Conservation (phyloP, 2,329 filamentous ascomycete genomes). For the Cercospora sojina region DNA sequence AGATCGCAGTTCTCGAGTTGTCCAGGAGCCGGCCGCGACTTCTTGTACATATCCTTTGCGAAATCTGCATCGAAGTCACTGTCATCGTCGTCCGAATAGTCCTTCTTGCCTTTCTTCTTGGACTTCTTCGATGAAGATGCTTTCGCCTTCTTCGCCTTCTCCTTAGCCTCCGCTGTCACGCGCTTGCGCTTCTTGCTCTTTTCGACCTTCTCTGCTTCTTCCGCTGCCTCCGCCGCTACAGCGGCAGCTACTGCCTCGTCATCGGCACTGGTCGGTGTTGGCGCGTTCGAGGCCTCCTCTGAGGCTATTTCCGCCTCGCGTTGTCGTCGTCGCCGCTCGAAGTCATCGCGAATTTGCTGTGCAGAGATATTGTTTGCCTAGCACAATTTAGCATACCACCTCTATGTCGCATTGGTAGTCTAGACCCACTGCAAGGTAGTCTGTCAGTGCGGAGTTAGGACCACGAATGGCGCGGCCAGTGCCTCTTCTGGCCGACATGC, state of each 20-base stretch:
- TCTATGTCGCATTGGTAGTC: background rate
- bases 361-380: conserved; percentile 73
- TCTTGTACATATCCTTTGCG: conserved; percentile 55
- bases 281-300: conserved; percentile 26
- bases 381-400: background rate
- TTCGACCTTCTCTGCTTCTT: conserved; percentile 39
- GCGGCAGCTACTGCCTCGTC: conserved; percentile 36
- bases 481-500: conserved; percentile 39
- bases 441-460: conserved; percentile 66
- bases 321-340: conserved; percentile 54
- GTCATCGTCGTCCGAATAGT: conserved; percentile 46
- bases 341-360: conserved; percentile 60
- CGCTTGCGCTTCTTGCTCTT: conserved; percentile 58
- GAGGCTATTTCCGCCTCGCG: conserved; percentile 45
- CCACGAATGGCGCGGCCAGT: conserved; percentile 52
- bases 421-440: conserved; percentile 62
- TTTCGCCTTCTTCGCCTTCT: conserved; percentile 44
- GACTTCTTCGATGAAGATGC: conserved; percentile 44
- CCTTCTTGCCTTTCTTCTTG: conserved; percentile 45
- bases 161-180: conserved; percentile 50
- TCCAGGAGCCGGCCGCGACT: conserved; percentile 65
- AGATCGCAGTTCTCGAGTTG: conserved; percentile 86
- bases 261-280: conserved; percentile 37
- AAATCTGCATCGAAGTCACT: conserved; percentile 51
- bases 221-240: conserved; percentile 43